Conservation (phyloP, 768 basidiomycete genomes). For the Artomyces pyxidatus region DNA sequence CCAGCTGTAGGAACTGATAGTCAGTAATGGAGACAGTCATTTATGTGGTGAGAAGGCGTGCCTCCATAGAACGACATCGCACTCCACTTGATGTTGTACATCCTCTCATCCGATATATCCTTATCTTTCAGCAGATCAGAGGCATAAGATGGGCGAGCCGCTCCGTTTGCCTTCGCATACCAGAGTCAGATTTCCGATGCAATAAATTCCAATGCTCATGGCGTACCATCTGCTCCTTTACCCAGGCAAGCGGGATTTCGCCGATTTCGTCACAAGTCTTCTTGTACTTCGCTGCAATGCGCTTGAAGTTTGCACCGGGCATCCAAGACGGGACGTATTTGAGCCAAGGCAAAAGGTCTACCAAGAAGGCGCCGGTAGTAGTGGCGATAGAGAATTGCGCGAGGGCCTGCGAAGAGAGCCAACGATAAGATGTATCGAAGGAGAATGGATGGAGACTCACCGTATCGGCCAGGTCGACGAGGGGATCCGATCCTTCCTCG, state of each 20-base stretch:
- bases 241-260: background rate
- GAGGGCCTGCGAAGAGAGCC: conserved; percentile 5
- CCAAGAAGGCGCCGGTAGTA: conserved; percentile 24
- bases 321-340: conserved; percentile 21
- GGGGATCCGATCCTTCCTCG: conserved; percentile 8
- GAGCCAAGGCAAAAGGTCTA: conserved; percentile 19
- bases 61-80: conserved; percentile 17
- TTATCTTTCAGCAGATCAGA: conserved; percentile 7
- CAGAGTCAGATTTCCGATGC: too few species aligned
- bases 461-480: conserved; percentile 9
- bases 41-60: too few species aligned
- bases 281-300: conserved; percentile 3
- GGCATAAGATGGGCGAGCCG: conserved; percentile 13
- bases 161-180: conserved; percentile 2
- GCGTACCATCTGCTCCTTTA: conserved; percentile 4
- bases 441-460: background rate
- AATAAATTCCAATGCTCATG: too few species aligned
- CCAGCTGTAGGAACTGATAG: conserved; percentile 7
- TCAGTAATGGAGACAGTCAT: background rate
- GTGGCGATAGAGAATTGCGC: conserved; percentile 7
- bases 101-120: conserved; percentile 3
- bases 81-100: conserved; percentile 16
- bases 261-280: background rate
- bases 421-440: background rate
- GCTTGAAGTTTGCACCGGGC: conserved; percentile 20